Evolutionary conservation across 225 moss, liverwort and hornwort genomes (phyloP).

Genomic region (Climacium dendroides): DNA sequence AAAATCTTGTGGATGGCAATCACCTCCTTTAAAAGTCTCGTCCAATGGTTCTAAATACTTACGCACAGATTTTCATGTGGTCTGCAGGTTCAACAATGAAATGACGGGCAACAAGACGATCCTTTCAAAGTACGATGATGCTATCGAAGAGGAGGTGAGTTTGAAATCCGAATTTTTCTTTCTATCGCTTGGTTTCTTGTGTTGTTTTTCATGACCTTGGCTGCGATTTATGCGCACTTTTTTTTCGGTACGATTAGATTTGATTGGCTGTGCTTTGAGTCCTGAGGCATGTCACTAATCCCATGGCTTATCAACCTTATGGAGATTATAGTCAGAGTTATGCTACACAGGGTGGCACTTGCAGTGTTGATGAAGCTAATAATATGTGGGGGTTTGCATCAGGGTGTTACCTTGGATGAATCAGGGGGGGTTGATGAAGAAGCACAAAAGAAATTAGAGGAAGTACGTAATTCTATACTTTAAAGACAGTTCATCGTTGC

Average conservation of each 20-base stretch:
- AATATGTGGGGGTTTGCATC: not conserved
- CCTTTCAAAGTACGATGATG: constrained; percentile 87
- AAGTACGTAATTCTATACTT: constrained; percentile 33
- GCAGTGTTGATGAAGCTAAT: not conserved
- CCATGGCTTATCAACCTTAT: not conserved
- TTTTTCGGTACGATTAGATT: not conserved
- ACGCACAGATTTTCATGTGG: not conserved
- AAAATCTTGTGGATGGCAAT: not conserved
- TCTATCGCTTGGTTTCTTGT: not conserved
- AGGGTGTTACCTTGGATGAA: constrained; percentile 82
- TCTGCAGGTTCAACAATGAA: constrained; percentile 76
- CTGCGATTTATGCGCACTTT: not conserved
- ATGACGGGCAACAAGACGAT: constrained; percentile 62
- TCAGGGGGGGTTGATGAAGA: constrained; percentile 76
- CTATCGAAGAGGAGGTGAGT: constrained; percentile 69
- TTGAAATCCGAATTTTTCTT: not conserved
- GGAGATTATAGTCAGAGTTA: not conserved
- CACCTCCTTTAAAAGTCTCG: not conserved
- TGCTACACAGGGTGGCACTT: not conserved
- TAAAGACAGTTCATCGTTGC: not conserved
- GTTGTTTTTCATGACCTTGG: not conserved
- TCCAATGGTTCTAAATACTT: not conserved
- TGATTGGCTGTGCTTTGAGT: not conserved
- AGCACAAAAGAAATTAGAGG: constrained; percentile 64
- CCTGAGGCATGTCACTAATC: not conserved